Evolutionary conservation across 352 stramenopile species (phyloP).

Genomic region (Pythium vanterpoolii): DNA sequence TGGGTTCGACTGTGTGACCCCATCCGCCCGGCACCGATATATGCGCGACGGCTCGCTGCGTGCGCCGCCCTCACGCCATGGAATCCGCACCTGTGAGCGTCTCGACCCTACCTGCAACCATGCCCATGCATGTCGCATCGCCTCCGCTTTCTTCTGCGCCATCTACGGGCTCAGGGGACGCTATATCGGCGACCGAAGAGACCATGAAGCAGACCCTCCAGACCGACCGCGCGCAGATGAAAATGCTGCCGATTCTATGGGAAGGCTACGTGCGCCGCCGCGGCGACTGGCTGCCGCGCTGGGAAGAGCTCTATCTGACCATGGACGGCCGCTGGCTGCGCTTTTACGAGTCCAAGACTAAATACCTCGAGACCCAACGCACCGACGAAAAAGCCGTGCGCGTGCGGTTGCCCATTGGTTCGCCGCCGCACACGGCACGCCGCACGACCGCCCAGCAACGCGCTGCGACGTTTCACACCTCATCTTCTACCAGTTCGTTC

Average conservation of each 20-base stretch:
- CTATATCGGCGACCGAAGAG: conserved; percentile 27
- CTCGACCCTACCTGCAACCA: background rate
- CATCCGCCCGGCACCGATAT: background rate
- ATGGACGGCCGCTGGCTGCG: conserved; percentile 59
- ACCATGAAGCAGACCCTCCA: conserved; percentile 32
- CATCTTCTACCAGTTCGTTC: background rate
- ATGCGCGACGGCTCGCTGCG: background rate
- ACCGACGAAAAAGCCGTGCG: conserved; percentile 30
- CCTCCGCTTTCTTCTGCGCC: conserved; percentile 1
- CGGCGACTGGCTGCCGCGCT: conserved; percentile 75
- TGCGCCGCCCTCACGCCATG: background rate
- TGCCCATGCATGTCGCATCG: conserved; percentile 9
- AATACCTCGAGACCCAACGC: conserved; percentile 44
- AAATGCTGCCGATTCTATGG: conserved; percentile 69
- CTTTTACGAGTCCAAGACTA: conserved; percentile 63
- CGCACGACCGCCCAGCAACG: conserved; percentile 24
- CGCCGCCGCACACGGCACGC: conserved; percentile 23
- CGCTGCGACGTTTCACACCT: conserved; percentile 16
- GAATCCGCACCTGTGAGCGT: background rate
- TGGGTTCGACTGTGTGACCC: background rate
- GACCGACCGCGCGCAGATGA: conserved; percentile 36
- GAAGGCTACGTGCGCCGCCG: conserved; percentile 63
- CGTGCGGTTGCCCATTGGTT: conserved; percentile 25
- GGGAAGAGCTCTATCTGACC: conserved; percentile 67
- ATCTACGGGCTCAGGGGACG: background rate